Evolutionary conservation across 1,284 basidiomycete species (phyloP).

Genomic region (Omphalotus olearius): DNA sequence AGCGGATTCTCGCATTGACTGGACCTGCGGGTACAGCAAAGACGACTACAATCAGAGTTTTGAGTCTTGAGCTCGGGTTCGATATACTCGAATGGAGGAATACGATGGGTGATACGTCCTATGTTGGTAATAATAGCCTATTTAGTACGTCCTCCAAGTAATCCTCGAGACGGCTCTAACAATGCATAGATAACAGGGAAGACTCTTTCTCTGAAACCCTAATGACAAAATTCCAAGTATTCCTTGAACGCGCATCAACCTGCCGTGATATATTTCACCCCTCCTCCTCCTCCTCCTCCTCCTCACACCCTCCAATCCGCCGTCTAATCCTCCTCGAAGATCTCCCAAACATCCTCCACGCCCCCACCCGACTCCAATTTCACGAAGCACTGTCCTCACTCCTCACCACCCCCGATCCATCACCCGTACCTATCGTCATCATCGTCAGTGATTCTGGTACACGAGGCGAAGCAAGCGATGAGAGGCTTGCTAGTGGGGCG

Average conservation of each 20-base stretch:
- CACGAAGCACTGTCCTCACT: conserved; percentile 58
- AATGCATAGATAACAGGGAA: too few relatives aligned
- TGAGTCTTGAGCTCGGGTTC: conserved; percentile 73
- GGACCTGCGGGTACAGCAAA: conserved; percentile 92
- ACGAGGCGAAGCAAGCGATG: conserved; percentile 64
- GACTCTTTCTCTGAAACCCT: neutral
- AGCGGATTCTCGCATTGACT: conserved; percentile 84
- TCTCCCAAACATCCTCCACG: conserved; percentile 85
- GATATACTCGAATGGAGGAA: conserved; percentile 89
- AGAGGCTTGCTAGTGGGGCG: conserved; percentile 36
- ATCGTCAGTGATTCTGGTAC: conserved; percentile 82
- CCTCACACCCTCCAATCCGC: conserved; percentile 25
- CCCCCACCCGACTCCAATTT: conserved; percentile 70
- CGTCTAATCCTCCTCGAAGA: conserved; percentile 86
- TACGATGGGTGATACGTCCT: conserved; percentile 44
- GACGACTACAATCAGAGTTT: conserved; percentile 77
- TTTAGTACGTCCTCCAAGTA: conserved; percentile 15
- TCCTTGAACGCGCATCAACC: conserved; percentile 69
- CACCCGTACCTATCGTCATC: conserved; percentile 69
- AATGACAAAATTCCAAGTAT: conserved; percentile 68
- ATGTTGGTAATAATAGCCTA: conserved; percentile 10
- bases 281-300: conserved; percentile 9
- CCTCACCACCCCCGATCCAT: conserved; percentile 43
- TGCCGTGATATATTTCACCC: conserved; percentile 50
- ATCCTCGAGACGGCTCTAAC: too few relatives aligned